Evolutionary conservation across 2,329 filamentous ascomycete genomes (phyloP).

Genomic region (Tolypocladium album): DNA sequence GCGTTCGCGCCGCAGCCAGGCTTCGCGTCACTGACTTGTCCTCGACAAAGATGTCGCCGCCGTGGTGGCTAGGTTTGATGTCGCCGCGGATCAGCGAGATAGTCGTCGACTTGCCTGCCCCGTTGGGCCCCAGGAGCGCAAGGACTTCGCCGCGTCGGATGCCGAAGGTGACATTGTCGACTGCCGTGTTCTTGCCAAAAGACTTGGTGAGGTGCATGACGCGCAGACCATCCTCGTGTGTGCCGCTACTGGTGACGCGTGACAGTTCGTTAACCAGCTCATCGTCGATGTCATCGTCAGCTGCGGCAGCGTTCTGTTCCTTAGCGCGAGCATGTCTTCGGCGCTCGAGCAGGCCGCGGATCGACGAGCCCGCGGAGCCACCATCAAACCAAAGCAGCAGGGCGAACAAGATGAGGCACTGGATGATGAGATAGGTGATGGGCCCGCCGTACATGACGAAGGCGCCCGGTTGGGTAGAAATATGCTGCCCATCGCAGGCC

Average conservation of each 20-base stretch:
- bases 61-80: constrained; percentile 56
- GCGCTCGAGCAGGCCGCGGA: constrained; percentile 29
- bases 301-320: not conserved
- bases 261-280: constrained; percentile 56
- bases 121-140: constrained; percentile 80
- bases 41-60: constrained; percentile 76
- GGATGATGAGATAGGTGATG: constrained; percentile 70
- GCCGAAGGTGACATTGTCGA: constrained; percentile 82
- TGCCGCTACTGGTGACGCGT: constrained; percentile 38
- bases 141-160: constrained; percentile 76
- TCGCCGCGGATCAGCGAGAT: constrained; percentile 89
- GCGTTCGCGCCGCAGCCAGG: constrained; percentile 59
- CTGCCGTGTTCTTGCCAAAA: constrained; percentile 65
- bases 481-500: constrained; percentile 54
- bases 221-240: constrained; percentile 54
- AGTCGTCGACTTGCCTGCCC: constrained; percentile 83
- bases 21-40: constrained; percentile 62
- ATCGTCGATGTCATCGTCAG: constrained; percentile 32
- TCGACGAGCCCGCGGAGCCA: constrained; percentile 50
- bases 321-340: constrained; percentile 12
- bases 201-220: constrained; percentile 71
- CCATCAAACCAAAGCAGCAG: constrained; percentile 73
- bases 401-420: constrained; percentile 59
- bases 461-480: constrained; percentile 58
- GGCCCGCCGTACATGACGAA: constrained; percentile 72